Evolutionary conservation across 148 eudicot genomes (phyloP).

Genomic region (Rhododendron ferrugineum): DNA sequence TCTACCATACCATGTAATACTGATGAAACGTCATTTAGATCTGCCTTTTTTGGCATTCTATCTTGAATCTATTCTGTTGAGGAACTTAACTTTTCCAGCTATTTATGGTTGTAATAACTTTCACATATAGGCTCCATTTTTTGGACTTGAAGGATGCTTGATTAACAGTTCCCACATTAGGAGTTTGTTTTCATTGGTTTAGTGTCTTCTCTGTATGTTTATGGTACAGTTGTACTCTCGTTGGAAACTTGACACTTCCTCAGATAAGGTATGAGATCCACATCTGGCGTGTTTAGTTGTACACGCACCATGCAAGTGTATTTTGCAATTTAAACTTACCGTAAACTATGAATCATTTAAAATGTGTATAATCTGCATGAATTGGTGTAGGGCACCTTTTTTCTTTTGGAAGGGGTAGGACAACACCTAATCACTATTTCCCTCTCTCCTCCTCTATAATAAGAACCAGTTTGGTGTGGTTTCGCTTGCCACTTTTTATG

Average conservation of each 20-base stretch:
- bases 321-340: background rate
- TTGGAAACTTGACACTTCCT: background rate
- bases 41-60: background rate
- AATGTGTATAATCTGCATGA: background rate
- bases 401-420: background rate
- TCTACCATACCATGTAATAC: background rate
- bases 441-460: no score
- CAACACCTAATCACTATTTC: background rate
- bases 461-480: no score
- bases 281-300: background rate
- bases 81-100: background rate
- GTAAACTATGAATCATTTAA: background rate
- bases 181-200: background rate
- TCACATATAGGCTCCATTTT: background rate
- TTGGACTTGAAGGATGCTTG: background rate
- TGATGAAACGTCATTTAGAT: background rate
- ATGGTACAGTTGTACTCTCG: background rate
- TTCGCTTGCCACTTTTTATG: no score
- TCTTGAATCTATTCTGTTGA: background rate
- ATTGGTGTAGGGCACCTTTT: background rate
- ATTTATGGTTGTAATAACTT: conserved; percentile 1
- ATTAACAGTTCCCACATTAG: background rate
- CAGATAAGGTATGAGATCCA: background rate
- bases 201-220: no score
- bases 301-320: background rate